phyloP scores from a whole-genome alignment of 2,329 filamentous ascomycete genomes.

The Ceratocystis papillata region DNA sequence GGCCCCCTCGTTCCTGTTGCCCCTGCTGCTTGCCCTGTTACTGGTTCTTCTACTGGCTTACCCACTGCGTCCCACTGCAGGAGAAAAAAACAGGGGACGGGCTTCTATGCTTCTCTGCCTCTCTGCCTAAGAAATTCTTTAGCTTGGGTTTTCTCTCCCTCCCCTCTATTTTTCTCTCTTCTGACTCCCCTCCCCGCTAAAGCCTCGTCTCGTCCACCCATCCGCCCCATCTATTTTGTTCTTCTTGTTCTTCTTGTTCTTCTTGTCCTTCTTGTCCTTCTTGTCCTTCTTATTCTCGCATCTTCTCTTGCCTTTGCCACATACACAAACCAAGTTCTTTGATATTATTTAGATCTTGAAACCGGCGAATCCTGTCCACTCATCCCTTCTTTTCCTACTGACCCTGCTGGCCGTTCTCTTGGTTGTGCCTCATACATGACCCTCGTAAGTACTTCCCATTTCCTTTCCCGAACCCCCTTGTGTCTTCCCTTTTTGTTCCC shows the following conservation, averaged over 20 bases:
- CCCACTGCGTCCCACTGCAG: too few relatives aligned
- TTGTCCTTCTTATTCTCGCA: neutral
- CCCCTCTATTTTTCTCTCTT: constrained; percentile 1
- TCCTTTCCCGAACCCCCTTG: neutral
- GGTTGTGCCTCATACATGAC: neutral
- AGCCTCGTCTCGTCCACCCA: too few relatives aligned
- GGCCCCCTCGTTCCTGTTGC: neutral
- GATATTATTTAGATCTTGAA: neutral
- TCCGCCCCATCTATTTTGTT: neutral
- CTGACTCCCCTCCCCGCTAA: neutral
- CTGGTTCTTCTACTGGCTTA: too few relatives aligned
- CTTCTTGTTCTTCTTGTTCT: neutral
- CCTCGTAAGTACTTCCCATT: neutral
- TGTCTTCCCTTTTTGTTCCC: neutral
- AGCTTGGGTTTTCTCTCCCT: neutral
- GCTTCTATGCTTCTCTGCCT: neutral
- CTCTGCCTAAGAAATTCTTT: neutral
- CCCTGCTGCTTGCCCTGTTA: too few relatives aligned
- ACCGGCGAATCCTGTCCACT: neutral
- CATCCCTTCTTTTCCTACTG: neutral
- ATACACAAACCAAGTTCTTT: neutral
- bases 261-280: neutral
- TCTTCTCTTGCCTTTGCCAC: neutral
- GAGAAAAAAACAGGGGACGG: neutral
- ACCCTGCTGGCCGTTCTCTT: neutral